Evolutionary conservation across 257 asterid genomes (phyloP).

Genomic region (Solanum chiquidenum): DNA sequence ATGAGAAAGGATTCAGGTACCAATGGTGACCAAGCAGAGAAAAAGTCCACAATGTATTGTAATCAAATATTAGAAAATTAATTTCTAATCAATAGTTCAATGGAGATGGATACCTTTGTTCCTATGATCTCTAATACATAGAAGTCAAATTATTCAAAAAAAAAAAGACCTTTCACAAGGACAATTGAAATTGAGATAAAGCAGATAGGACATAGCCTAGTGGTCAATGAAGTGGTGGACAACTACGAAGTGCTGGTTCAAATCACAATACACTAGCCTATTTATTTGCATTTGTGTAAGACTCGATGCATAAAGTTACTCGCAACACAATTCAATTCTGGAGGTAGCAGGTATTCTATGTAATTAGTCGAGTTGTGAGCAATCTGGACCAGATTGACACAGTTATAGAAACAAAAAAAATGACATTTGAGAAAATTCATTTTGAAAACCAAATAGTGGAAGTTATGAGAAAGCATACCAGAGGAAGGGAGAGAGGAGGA

Average conservation of each 20-base stretch:
- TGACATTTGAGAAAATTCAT: neutral
- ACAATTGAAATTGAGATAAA: neutral
- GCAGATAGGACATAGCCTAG: neutral
- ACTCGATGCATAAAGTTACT: neutral
- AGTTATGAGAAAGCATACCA: constrained; percentile 19
- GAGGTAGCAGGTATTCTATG: neutral
- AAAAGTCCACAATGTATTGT: neutral
- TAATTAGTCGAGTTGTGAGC: neutral
- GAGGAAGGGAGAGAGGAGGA: constrained; percentile 38
- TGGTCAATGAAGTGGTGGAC: neutral
- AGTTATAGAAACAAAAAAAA: neutral
- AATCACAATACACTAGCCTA: neutral
- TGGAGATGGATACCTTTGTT: neutral
- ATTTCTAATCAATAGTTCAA: neutral
- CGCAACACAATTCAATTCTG: neutral
- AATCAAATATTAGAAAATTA: neutral
- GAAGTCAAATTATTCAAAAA: neutral
- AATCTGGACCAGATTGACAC: neutral
- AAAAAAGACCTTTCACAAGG: neutral
- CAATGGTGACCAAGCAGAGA: neutral
- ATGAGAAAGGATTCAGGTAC: neutral
- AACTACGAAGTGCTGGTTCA: neutral
- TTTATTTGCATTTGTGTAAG: neutral
- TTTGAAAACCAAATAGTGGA: neutral
- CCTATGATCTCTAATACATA: neutral